phyloP scores from a whole-genome alignment of 768 basidiomycete species.

The Asterophora parasitica region DNA sequence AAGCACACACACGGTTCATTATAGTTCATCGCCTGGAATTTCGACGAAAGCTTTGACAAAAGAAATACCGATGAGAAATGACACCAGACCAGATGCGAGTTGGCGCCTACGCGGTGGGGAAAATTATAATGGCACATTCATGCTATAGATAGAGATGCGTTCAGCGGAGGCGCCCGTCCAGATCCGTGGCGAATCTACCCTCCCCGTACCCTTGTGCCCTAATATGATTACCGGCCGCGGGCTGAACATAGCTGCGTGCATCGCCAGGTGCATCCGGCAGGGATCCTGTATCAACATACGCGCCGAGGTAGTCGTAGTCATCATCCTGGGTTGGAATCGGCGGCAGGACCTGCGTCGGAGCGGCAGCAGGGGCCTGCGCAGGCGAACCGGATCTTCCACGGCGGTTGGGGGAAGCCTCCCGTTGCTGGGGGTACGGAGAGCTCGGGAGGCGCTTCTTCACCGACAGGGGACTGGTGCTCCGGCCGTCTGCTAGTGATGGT shows the following conservation, averaged over 20 bases:
- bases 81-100: too few relatives aligned
- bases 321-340: constrained; percentile 30
- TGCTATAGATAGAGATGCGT: not conserved
- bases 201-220: constrained; percentile 28
- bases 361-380: constrained; percentile 10
- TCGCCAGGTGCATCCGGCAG: constrained; percentile 3
- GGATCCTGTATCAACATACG: constrained; percentile 35
- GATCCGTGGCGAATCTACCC: constrained; percentile 43
- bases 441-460: constrained; percentile 46
- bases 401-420: constrained; percentile 16
- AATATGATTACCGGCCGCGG: constrained; percentile 4
- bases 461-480: constrained; percentile 36
- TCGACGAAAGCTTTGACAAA: too few relatives aligned
- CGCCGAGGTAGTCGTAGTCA: constrained; percentile 56
- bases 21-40: too few relatives aligned
- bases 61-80: too few relatives aligned
- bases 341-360: constrained; percentile 10
- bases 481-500: constrained; percentile 30
- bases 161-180: constrained; percentile 26
- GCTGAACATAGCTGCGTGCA: constrained; percentile 3
- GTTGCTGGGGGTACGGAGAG: constrained; percentile 34
- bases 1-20: too few relatives aligned
- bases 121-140: too few relatives aligned
- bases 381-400: constrained; percentile 13
- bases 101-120: too few relatives aligned